A percentile compares a stretch with the other conserved stretches of the same genome.
These are phyloP conservation scores for Chlamydomonas sp. DNA, from an alignment of 139 green algal species.

Conservation along the genomic window DNA sequence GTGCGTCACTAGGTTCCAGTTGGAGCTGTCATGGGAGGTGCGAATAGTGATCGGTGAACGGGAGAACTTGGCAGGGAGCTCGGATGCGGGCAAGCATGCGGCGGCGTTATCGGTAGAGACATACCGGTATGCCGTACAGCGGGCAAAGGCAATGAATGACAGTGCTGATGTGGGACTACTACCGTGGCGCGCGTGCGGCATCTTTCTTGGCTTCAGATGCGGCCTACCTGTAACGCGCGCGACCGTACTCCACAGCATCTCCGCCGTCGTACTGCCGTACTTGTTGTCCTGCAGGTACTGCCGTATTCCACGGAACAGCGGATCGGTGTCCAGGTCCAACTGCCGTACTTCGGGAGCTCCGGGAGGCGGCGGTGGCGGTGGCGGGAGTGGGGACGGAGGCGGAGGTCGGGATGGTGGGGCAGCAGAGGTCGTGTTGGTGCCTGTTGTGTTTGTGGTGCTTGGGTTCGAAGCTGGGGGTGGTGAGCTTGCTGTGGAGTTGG, in stretches of 20 bases:
- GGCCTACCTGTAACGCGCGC: constrained; percentile 19
- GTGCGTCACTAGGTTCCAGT: background rate
- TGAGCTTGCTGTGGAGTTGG: too few species aligned
- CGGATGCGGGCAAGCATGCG: too few species aligned
- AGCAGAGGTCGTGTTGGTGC: background rate
- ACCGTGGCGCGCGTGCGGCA: background rate
- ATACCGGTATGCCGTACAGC: background rate
- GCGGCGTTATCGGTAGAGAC: too few species aligned
- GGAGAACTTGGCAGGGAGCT: background rate
- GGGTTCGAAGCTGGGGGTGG: background rate
- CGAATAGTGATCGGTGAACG: background rate
- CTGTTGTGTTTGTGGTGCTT: background rate
- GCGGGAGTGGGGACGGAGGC: background rate
- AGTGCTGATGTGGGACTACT: background rate
- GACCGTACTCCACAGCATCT: constrained; percentile 55
- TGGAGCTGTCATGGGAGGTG: constrained; percentile 11
- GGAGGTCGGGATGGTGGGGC: background rate
- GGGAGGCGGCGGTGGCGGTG: background rate
- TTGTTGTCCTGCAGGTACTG: constrained; percentile 50
- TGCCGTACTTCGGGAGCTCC: background rate
- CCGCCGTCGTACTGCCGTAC: constrained; percentile 41
- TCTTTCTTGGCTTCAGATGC: constrained; percentile 54
- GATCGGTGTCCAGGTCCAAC: constrained; percentile 21
- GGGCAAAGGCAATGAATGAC: background rate
- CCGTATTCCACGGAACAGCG: constrained; percentile 55